phyloP scores from a whole-genome alignment of 768 basidiomycete species.

The Boletus huronensis region DNA sequence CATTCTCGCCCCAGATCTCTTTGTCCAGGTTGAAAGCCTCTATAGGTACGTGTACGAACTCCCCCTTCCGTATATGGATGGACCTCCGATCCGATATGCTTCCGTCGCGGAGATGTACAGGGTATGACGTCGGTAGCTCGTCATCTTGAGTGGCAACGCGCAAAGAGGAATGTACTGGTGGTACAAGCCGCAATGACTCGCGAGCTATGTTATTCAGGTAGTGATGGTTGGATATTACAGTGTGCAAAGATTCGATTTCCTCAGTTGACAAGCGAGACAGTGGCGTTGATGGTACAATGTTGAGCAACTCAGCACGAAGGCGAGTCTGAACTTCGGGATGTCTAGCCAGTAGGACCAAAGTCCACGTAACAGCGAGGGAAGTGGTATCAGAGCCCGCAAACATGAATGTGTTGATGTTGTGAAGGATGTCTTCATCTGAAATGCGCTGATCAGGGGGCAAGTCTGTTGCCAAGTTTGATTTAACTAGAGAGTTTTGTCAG shows the following conservation, averaged over 20 bases:
- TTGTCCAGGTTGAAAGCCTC: slow-evolving; percentile 80
- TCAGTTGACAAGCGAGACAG: slow-evolving; percentile 52
- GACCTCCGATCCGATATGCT: slow-evolving; percentile 39
- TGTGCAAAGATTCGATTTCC: slow-evolving; percentile 59
- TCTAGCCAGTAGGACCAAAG: slow-evolving; percentile 67
- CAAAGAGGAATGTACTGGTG: slow-evolving; percentile 79
- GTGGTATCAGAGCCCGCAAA: slow-evolving; percentile 90
- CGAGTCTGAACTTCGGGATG: slow-evolving; percentile 64
- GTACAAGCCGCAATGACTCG: slow-evolving; percentile 74
- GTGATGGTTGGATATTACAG: slow-evolving; percentile 55
- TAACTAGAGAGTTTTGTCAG: slow-evolving; percentile 48
- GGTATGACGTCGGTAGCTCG: slow-evolving; percentile 65
- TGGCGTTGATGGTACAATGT: slow-evolving; percentile 40
- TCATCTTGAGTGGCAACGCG: slow-evolving; percentile 78
- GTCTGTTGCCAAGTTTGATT: slow-evolving; percentile 75
- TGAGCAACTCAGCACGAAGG: slow-evolving; percentile 64
- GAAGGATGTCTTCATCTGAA: slow-evolving; percentile 82
- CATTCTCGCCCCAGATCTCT: slow-evolving; percentile 74
- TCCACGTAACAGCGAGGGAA: slow-evolving; percentile 82
- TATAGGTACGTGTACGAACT: slow-evolving; percentile 71
- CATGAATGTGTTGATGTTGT: slow-evolving; percentile 87
- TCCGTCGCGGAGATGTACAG: slow-evolving; percentile 52
- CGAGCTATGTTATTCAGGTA: slow-evolving; percentile 73
- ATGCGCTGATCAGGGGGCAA: slow-evolving; percentile 67
- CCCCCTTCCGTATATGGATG: slow-evolving; percentile 61